Base-by-base conservation (phyloP, 2,329 filamentous ascomycete species). In the Dissoconium aciculare region DNA sequence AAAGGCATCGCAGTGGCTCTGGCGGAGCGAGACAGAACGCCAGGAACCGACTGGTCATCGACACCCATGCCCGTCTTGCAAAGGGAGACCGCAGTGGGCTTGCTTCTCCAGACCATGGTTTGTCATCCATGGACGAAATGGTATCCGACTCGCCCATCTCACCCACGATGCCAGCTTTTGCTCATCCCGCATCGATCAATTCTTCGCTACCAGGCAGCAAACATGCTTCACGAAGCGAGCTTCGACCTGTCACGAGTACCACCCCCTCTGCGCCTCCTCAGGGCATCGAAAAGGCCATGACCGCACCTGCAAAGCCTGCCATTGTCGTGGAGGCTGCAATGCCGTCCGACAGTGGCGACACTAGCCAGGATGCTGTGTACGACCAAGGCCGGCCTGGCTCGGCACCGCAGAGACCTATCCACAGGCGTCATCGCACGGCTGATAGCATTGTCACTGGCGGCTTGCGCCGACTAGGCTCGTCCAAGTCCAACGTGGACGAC, bases 391-490 rank as follows among this genome's bases (percentile, higher is more conserved):
- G n/a, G 19, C 19, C 19, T 8, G 19, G 8, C 19, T 8, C 19
- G n/a, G n/a, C n/a, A 23, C 19, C 19, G 8, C 8, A 23, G n/a
- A 8, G 19, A 12, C 32, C 35, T 11, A 35, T 37, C 1, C 28
- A 50, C 11, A 41, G 32, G 13, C 45, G 49, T 5, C 45, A 53
- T 17, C 37, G 34, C 47, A 63, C 36, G 57, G 54, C 61, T 15
- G 60, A 61, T 12, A 74, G 67, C 45, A 42, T 66, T n/a, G 61
- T 51, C 5, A 43, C 41, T 9, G 27, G 31, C 26, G 67, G 32
- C 50, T 55, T 46, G 11, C 31, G 33, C 9, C 45, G 57, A 44
- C 11, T 37, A 19, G 35, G 40, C 11, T 47, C 45, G 3, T 24
- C 28, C 17, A 34, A 27, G 5, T 38, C 36, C 3, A 33, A 30